Percentiles rank a stretch among this genome's conserved stretches.
These are phyloP conservation scores for Backusella circina DNA, from an alignment of 192 early-diverging fungal species.

Conservation along the genomic window DNA sequence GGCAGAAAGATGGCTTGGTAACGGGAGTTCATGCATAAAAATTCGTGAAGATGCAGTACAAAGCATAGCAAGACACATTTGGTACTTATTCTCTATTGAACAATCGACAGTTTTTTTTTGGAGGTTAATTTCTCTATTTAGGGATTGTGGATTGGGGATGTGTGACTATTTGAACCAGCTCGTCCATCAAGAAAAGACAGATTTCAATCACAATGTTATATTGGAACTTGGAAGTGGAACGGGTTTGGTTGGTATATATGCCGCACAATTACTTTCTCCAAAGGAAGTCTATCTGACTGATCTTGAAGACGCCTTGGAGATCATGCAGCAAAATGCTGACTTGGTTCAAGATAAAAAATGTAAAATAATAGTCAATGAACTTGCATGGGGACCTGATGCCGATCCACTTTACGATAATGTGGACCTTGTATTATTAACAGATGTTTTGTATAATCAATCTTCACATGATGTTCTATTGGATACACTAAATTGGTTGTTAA, in stretches of 20 bases:
- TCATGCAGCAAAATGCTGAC: constrained; percentile 19
- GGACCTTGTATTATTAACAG: constrained; percentile 26
- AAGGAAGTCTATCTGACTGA: constrained; percentile 20
- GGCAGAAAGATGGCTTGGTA: constrained; percentile 10
- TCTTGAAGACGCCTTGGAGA: constrained; percentile 15
- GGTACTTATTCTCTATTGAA: constrained; percentile 7
- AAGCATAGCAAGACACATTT: constrained; percentile 33
- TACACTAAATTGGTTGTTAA: constrained; percentile 13
- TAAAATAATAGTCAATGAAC: constrained; percentile 10
- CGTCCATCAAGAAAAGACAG: not conserved
- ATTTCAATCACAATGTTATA: constrained; percentile 1
- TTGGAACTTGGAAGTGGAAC: constrained; percentile 34
- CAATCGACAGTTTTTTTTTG: not conserved
- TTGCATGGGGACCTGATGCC: constrained; percentile 15
- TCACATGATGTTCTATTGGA: constrained; percentile 30
- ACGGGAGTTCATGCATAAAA: not conserved
- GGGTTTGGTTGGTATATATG: constrained; percentile 27
- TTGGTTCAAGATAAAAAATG: not conserved
- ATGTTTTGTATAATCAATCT: constrained; percentile 32
- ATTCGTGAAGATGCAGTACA: constrained; percentile 29
- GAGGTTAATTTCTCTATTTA: not conserved
- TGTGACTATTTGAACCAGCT: constrained; percentile 6
- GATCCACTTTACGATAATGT: not conserved
- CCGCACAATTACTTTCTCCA: constrained; percentile 11
- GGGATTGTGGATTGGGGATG: constrained; percentile 35